Base-by-base conservation (phyloP, 345 rosid genomes). In the Bruguiera parviflora region DNA sequence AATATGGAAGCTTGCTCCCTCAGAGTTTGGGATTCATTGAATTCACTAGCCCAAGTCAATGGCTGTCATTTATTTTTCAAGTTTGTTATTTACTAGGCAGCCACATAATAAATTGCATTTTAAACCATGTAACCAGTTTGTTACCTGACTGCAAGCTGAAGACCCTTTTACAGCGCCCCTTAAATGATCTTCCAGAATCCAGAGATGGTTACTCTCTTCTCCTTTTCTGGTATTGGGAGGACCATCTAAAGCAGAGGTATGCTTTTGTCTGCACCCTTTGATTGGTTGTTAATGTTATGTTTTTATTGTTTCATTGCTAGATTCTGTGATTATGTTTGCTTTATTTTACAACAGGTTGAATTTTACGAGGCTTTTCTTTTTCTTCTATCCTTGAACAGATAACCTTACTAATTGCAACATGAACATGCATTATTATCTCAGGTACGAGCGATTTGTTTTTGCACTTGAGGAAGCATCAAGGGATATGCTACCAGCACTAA, bases 161-260 rank as follows among this genome's bases (percentile, higher is more conserved):
- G 88, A 84, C 90, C 55, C 96, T 95, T 73, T 67, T 90, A 73
- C 99, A 92, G 67, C 83, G 85, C 73, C 96, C 97, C 9, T 61
- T 95, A 20, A 81, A 83, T 65, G 74, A 80, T 55, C 81, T 95
- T 67, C 89, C 96, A 4, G 94, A 95, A 76, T 86, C 79, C 39
- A 95, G 90, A 78, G 99, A 95, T 82, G 99, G 98, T 65, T 72
- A 88, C 77, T 89, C 98, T 53, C 94, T 95, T 79, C 79, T 92
- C 65, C 90, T 92, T 24, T 90, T 90, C 72, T 95, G 97, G 99
- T 92, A 92, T 72, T 95, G 95, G 88, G 99, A 95, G 79, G 99
- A 95, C n/a, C 86, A 96, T 82, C 79, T 95, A 75, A 95, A 90
- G 85, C 90, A 84, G 74, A 92, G 98, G 99, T 95, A 73, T 70